phyloP scores from a whole-genome alignment of 2,329 filamentous ascomycete species.

The Fusarium globosum region DNA sequence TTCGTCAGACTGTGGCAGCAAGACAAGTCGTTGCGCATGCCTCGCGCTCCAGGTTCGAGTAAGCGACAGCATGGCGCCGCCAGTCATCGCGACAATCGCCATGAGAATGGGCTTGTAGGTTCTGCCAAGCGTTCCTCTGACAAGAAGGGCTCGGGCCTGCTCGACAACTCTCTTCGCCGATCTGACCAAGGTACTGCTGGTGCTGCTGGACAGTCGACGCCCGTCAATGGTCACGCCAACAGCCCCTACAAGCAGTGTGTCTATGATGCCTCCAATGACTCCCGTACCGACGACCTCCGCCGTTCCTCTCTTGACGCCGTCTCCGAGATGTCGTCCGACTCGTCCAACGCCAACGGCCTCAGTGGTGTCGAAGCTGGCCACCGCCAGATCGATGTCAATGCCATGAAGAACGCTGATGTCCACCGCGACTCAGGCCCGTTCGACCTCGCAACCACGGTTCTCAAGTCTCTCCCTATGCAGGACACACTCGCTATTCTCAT shows the following conservation, averaged over 20 bases:
- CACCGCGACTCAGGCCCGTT: constrained; percentile 79
- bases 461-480: constrained; percentile 88
- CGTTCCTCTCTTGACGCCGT: constrained; percentile 62
- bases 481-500: constrained; percentile 98
- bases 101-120: constrained; percentile 89
- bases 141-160: constrained; percentile 60
- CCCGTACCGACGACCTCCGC: constrained; percentile 57
- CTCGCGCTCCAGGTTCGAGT: constrained; percentile 67
- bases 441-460: constrained; percentile 84
- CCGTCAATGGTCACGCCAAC: constrained; percentile 48
- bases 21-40: constrained; percentile 62
- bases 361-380: constrained; percentile 61
- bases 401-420: constrained; percentile 73
- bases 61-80: constrained; percentile 72
- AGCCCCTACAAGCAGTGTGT: constrained; percentile 50
- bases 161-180: constrained; percentile 54
- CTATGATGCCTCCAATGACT: constrained; percentile 52
- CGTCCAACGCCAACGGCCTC: constrained; percentile 54
- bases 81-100: constrained; percentile 77
- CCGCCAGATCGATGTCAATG: constrained; percentile 77
- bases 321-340: constrained; percentile 68
- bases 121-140: constrained; percentile 53
- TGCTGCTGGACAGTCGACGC: constrained; percentile 47
- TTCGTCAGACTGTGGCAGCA: constrained; percentile 51
- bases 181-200: constrained; percentile 47